A percentile compares a stretch with the other conserved stretches of the same genome.
Evolutionary conservation across 192 early-diverging fungal genomes (phyloP).

Genomic region (Powellomyces hirtus): DNA sequence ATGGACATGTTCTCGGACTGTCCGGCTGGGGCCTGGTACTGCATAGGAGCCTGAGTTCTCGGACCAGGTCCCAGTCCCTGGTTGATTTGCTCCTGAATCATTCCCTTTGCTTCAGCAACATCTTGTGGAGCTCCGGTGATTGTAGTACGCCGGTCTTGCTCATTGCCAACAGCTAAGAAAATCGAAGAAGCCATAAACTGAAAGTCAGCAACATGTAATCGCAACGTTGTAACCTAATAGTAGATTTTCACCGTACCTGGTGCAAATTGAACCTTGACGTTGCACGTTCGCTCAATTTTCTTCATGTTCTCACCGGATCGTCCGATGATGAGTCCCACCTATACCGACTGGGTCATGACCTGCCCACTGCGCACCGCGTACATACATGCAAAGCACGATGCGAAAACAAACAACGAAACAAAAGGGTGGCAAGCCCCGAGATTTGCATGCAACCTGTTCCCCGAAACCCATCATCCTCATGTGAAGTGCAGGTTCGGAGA

Average conservation of each 20-base stretch:
- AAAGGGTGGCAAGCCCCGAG: too few relatives aligned
- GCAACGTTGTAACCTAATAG: too few relatives aligned
- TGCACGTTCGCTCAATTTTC: slow-evolving; percentile 68
- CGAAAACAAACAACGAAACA: too few relatives aligned
- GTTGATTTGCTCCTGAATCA: slow-evolving; percentile 75
- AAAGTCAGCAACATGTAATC: not conserved
- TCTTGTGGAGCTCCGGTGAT: slow-evolving; percentile 71
- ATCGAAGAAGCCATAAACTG: not conserved
- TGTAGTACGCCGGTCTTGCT: slow-evolving; percentile 43
- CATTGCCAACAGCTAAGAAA: not conserved
- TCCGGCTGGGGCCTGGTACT: not conserved
- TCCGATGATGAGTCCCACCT: slow-evolving; percentile 82
- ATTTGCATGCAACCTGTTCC: too few relatives aligned
- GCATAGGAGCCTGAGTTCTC: slow-evolving; percentile 31
- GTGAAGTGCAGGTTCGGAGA: too few relatives aligned
- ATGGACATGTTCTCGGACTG: slow-evolving; percentile 4
- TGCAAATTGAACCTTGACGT: slow-evolving; percentile 71
- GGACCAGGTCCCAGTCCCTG: slow-evolving; percentile 22
- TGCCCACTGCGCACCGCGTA: slow-evolving; percentile 46
- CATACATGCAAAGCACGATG: slow-evolving; percentile 48
- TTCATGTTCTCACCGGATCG: slow-evolving; percentile 75
- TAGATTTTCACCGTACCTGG: slow-evolving; percentile 29
- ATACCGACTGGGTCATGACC: slow-evolving; percentile 9
- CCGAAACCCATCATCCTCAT: too few relatives aligned
- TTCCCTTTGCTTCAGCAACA: slow-evolving; percentile 63